Conservation (phyloP, 176 grass and related monocot genomes). For the Oryza nivara region DNA sequence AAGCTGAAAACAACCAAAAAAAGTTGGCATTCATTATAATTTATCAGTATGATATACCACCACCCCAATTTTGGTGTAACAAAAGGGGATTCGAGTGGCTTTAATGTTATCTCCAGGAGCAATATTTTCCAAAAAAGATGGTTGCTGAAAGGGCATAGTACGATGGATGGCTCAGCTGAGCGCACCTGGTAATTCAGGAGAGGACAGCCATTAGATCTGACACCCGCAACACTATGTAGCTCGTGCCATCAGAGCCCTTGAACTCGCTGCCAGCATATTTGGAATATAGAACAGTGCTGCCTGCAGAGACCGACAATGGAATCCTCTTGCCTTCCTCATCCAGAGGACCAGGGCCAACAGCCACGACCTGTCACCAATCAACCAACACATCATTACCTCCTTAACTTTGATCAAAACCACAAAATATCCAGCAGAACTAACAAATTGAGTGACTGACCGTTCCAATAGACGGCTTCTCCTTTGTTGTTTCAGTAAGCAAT, state of each 20-base stretch:
- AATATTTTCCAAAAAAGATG: slow-evolving; percentile 9
- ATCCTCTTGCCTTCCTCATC: slow-evolving; percentile 71
- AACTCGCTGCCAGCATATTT: slow-evolving; percentile 82
- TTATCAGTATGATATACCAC: background rate
- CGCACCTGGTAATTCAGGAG: slow-evolving; percentile 37
- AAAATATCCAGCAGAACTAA: background rate
- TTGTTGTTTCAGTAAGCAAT: slow-evolving; percentile 61
- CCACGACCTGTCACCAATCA: slow-evolving; percentile 50
- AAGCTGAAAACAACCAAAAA: background rate
- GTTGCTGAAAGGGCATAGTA: background rate
- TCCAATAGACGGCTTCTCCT: slow-evolving; percentile 87
- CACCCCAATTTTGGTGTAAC: background rate
- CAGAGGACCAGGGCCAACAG: slow-evolving; percentile 59
- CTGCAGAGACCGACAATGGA: slow-evolving; percentile 49
- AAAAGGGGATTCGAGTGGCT: background rate
- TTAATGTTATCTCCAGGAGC: background rate
- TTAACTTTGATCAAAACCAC: background rate
- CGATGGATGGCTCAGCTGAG: background rate
- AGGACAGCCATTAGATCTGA: slow-evolving; percentile 84
- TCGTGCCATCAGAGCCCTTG: slow-evolving; percentile 61
- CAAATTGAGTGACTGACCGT: slow-evolving; percentile 49
- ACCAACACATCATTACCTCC: background rate
- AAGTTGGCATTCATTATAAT: background rate
- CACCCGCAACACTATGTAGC: slow-evolving; percentile 61
- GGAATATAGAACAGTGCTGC: slow-evolving; percentile 67